A percentile compares a stretch with the other conserved stretches of the same genome.
These are phyloP conservation scores for Postia placenta DNA, from an alignment of 768 basidiomycete genomes.

Conservation along the genomic window DNA sequence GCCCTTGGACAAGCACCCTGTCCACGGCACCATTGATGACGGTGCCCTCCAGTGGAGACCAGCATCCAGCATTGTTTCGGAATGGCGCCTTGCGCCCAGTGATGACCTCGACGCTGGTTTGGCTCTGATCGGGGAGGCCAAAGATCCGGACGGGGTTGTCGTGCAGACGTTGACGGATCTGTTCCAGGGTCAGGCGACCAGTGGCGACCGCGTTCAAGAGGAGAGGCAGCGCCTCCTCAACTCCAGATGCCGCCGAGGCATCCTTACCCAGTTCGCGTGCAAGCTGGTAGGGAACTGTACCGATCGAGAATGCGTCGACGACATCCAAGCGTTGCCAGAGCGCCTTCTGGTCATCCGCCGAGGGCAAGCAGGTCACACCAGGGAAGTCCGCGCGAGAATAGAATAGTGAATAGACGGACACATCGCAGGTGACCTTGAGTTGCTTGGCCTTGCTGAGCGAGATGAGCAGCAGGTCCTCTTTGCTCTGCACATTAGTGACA, in stretches of 20 bases:
- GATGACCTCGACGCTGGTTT: slow-evolving; percentile 91
- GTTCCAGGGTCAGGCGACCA: slow-evolving; percentile 74
- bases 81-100: slow-evolving; percentile 60
- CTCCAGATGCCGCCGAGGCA: slow-evolving; percentile 68
- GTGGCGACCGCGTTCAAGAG: slow-evolving; percentile 80
- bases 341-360: slow-evolving; percentile 67
- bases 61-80: slow-evolving; percentile 41
- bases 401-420: slow-evolving; percentile 88
- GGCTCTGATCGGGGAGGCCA: slow-evolving; percentile 76
- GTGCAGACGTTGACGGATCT: slow-evolving; percentile 75
- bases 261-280: slow-evolving; percentile 54
- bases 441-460: slow-evolving; percentile 91
- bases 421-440: slow-evolving; percentile 94
- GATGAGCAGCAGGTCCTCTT: slow-evolving; percentile 86
- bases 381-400: slow-evolving; percentile 76
- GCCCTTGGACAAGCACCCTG: slow-evolving; percentile 84
- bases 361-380: slow-evolving; percentile 56
- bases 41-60: slow-evolving; percentile 78
- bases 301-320: slow-evolving; percentile 90
- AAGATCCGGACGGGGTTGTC: slow-evolving; percentile 94
- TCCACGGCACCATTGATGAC: slow-evolving; percentile 73
- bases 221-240: slow-evolving; percentile 83
- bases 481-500: slow-evolving; percentile 80
- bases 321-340: slow-evolving; percentile 81
- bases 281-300: slow-evolving; percentile 74